phyloP scores from a whole-genome alignment of 805 yeast species.

The Hanseniaspora meyeri region DNA sequence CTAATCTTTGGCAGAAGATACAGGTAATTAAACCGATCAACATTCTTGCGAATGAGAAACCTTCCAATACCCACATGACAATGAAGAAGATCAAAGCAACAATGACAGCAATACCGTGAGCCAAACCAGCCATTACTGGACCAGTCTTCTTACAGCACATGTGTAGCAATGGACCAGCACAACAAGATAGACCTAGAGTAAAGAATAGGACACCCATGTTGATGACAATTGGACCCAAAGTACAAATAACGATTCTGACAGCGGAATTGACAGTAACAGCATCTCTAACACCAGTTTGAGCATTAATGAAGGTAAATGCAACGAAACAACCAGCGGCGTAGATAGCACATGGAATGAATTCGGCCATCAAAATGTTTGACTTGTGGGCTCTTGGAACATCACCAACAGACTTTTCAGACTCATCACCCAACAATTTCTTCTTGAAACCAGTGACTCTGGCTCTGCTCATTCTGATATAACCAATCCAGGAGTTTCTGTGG shows the following conservation, averaged over 20 bases:
- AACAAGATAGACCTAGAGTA: slow-evolving; percentile 77
- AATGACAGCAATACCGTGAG: slow-evolving; percentile 89
- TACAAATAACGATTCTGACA: slow-evolving; percentile 61
- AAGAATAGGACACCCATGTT: slow-evolving; percentile 74
- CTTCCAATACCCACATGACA: slow-evolving; percentile 94
- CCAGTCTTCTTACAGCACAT: slow-evolving; percentile 95
- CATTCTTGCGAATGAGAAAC: slow-evolving; percentile 78
- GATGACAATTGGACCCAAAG: slow-evolving; percentile 83
- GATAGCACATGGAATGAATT: slow-evolving; percentile 54
- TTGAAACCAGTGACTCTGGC: slow-evolving; percentile 79
- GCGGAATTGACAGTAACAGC: slow-evolving; percentile 50
- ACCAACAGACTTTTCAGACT: slow-evolving; percentile 72
- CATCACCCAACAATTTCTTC: slow-evolving; percentile 58
- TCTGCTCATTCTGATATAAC: slow-evolving; percentile 69
- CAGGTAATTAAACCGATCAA: slow-evolving; percentile 74
- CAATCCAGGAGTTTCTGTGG: slow-evolving; percentile 85
- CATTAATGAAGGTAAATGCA: slow-evolving; percentile 70
- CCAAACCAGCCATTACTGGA: slow-evolving; percentile 85
- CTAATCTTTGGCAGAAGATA: slow-evolving; percentile 74
- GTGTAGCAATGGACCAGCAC: slow-evolving; percentile 92
- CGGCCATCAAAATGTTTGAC: slow-evolving; percentile 57
- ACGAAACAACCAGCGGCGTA: slow-evolving; percentile 71
- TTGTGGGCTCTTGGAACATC: slow-evolving; percentile 75
- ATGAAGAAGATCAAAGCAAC: slow-evolving; percentile 79
- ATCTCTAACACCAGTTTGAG: slow-evolving; percentile 67